Evolutionary conservation across 1,284 basidiomycete species (phyloP), one percentile per base, ranked within the genome.

Genomic region (Melanopsichium pennsylvanicum): DNA sequence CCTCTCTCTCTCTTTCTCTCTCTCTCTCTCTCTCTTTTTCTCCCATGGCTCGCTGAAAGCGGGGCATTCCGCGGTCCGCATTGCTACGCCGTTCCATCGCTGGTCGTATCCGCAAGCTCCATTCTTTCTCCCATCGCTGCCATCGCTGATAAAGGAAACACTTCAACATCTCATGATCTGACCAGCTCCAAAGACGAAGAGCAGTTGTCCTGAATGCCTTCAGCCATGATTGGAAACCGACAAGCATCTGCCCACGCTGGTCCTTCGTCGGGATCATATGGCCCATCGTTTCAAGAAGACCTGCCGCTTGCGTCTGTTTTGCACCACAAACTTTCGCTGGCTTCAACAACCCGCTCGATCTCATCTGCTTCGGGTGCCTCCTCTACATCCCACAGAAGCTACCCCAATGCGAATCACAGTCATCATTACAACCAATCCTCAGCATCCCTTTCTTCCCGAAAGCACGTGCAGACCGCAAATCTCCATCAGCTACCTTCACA

Each of bases 261-360:
- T 18, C 33, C 39, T 13, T 56, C n/a, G 39, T 33, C 32, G 26
- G 3, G 38, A 38, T 13, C 33, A 15, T 12, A 16, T 26, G 4
- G 9, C 22, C 10, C 32, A 29, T 2, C 29, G 16, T 26, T 25
- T n/a, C 22, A 21, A 31, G 9, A 15, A 4, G 26, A 15, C 21
- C n/a, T 21, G 12, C 10, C 39, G 38, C 15, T 21, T 13, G 46
- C 23, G 31, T 32, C 27, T 2, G 18, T 25, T 19, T 23, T 63
- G 29, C 62, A 66, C 15, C 62, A 59, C 39, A 59, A 51, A 21
- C 22, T 29, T 12, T 66, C 62, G 5, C 23, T 51, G 2, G 50
- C 46, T n/a, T n/a, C n/a, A 2, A 66, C 62, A 2, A 43, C 57
- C 5, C 45, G 41, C 18, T 59, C 61, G 2, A 45, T 40, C 26